These are phyloP conservation scores for Piedraia hortae DNA, from an alignment of 2,329 filamentous ascomycete species.

Conservation along the genomic window DNA sequence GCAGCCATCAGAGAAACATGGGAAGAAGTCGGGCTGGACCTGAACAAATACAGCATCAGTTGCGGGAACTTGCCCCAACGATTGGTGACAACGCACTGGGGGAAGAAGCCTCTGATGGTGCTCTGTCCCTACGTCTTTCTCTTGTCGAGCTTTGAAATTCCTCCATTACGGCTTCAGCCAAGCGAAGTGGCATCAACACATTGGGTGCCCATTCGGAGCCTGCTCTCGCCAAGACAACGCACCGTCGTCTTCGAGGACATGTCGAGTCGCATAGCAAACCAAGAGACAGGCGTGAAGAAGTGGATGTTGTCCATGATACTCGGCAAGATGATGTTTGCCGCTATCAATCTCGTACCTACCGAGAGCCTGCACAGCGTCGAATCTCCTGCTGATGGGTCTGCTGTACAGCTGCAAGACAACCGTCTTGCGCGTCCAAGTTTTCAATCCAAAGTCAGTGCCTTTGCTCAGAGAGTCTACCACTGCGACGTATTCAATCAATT, in stretches of 20 bases:
- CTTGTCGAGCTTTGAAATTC: constrained; percentile 26
- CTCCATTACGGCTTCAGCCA: constrained; percentile 33
- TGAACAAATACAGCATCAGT: constrained; percentile 16
- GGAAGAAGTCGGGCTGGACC: constrained; percentile 36
- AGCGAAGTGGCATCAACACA: constrained; percentile 40
- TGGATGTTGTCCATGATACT: constrained; percentile 28
- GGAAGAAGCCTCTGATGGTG: constrained; percentile 35
- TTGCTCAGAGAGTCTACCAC: constrained; percentile 4
- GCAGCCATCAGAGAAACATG: constrained; percentile 35
- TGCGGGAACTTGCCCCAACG: constrained; percentile 38
- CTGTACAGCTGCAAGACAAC: constrained; percentile 6
- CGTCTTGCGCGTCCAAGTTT: constrained; percentile 3
- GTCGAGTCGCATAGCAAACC: constrained; percentile 30
- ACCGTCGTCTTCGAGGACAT: constrained; percentile 37
- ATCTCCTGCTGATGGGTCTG: constrained; percentile 7
- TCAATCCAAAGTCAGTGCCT: constrained; percentile 3
- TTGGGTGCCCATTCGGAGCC: constrained; percentile 36
- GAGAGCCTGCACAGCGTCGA: constrained; percentile 29
- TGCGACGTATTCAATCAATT: constrained; percentile 9
- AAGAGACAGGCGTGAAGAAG: constrained; percentile 26
- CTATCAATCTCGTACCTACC: constrained; percentile 32
- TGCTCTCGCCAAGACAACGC: constrained; percentile 31
- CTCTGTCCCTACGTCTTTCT: constrained; percentile 42
- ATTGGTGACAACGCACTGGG: constrained; percentile 38
- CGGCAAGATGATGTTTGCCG: constrained; percentile 40